These are phyloP conservation scores for Lentinula aciculospora DNA, from an alignment of 768 basidiomycete species.

Conservation along the genomic window DNA sequence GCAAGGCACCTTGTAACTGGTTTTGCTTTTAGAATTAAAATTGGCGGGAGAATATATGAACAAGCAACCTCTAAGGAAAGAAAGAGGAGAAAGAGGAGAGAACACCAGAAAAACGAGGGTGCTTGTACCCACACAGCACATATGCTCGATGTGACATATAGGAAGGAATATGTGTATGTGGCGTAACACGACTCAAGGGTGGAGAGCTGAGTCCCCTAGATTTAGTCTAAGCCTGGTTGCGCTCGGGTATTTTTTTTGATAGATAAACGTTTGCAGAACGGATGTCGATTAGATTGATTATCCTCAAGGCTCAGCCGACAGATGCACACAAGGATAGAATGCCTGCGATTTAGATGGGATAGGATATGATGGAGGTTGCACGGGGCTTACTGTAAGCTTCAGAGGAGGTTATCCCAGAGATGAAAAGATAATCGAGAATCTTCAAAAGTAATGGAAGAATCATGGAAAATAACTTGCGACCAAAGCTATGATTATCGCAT, in stretches of 20 bases:
- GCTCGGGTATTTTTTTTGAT: background rate
- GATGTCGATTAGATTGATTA: background rate
- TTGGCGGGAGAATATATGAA: background rate
- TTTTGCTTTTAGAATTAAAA: background rate
- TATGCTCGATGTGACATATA: background rate
- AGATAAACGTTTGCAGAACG: background rate
- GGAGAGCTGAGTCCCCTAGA: background rate
- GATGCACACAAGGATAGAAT: background rate
- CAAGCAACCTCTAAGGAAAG: background rate
- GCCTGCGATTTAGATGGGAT: background rate
- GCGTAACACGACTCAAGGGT: background rate
- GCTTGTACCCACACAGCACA: background rate
- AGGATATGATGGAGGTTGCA: background rate
- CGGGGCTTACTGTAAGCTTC: background rate
- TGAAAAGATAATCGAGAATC: conserved; percentile 1
- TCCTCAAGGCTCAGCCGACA: background rate
- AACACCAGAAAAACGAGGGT: background rate
- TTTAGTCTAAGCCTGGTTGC: background rate
- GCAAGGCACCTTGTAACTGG: no score
- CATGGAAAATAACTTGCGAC: background rate
- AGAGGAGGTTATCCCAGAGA: background rate
- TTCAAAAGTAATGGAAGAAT: background rate
- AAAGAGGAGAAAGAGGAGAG: background rate
- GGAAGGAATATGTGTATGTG: background rate
- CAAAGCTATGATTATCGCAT: background rate